phyloP scores from a whole-genome alignment of 2,329 filamentous ascomycete species.

The Exophiala sp. region DNA sequence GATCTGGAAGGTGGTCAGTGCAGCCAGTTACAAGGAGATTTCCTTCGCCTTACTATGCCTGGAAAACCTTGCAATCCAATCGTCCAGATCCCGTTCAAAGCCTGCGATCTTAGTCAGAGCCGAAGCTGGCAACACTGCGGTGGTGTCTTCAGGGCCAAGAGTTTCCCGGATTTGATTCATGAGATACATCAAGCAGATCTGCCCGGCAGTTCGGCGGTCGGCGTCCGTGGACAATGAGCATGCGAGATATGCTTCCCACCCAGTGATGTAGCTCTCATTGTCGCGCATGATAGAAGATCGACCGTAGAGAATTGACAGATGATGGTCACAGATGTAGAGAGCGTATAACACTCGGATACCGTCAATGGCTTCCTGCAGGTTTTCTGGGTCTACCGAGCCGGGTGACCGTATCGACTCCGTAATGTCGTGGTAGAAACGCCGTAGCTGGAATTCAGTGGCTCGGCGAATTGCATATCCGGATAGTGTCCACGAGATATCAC shows the following conservation, averaged over 20 bases:
- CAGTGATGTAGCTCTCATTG: slow-evolving; percentile 33
- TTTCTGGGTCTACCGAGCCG: slow-evolving; percentile 24
- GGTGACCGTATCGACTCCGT: slow-evolving; percentile 25
- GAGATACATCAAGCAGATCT: slow-evolving; percentile 42
- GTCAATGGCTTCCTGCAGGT: slow-evolving; percentile 30
- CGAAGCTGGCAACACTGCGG: slow-evolving; percentile 33
- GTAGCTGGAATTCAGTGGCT: slow-evolving; percentile 40
- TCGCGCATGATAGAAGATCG: slow-evolving; percentile 41
- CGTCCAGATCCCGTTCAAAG: slow-evolving; percentile 37
- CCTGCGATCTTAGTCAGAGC: slow-evolving; percentile 39
- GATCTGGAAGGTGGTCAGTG: slow-evolving; percentile 32
- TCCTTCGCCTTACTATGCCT: slow-evolving; percentile 23
- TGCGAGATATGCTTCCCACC: slow-evolving; percentile 34
- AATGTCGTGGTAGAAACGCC: slow-evolving; percentile 39
- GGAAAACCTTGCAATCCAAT: slow-evolving; percentile 33
- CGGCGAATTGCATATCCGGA: slow-evolving; percentile 42
- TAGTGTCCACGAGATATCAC: slow-evolving; percentile 46
- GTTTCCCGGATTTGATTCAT: slow-evolving; percentile 42
- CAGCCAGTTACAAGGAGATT: not conserved
- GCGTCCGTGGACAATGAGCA: slow-evolving; percentile 33
- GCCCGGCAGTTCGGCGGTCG: slow-evolving; percentile 36
- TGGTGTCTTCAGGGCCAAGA: slow-evolving; percentile 39
- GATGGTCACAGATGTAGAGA: slow-evolving; percentile 42
- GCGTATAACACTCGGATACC: slow-evolving; percentile 38
- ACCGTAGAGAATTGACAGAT: slow-evolving; percentile 43